phyloP scores from a whole-genome alignment of 768 basidiomycete genomes.

The Austroboletus festivus region DNA sequence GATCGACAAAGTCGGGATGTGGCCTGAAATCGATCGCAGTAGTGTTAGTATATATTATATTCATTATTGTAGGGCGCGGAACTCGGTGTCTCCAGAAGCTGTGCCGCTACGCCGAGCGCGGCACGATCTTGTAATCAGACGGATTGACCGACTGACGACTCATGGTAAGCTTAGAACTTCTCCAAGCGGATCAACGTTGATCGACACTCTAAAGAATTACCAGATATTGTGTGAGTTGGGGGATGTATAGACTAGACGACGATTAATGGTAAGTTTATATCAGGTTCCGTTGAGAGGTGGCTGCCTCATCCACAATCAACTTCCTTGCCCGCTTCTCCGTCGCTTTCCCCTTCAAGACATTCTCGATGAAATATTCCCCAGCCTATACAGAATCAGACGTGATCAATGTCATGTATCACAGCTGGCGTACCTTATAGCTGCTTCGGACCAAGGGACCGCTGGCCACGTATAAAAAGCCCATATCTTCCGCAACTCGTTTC shows the following conservation, averaged over 20 bases:
- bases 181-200: too few species aligned
- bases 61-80: too few species aligned
- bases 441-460: constrained; percentile 94
- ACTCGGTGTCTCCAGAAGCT: too few species aligned
- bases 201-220: too few species aligned
- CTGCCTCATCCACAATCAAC: constrained; percentile 26
- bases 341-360: constrained; percentile 68
- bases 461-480: constrained; percentile 97
- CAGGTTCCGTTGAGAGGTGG: constrained; percentile 1
- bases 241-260: too few species aligned
- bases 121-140: too few species aligned
- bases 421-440: constrained; percentile 82
- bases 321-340: constrained; percentile 39
- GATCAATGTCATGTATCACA: background rate
- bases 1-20: background rate
- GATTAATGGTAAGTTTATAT: constrained; percentile 5
- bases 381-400: constrained; percentile 49
- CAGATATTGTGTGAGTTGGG: too few species aligned
- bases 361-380: constrained; percentile 95
- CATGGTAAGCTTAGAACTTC: too few species aligned
- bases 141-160: too few species aligned
- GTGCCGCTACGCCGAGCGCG: too few species aligned
- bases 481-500: constrained; percentile 84
- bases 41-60: too few species aligned
- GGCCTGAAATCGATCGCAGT: too few species aligned